Evolutionary conservation across 1,284 basidiomycete genomes (phyloP).

Genomic region (Porodaedalea pini): DNA sequence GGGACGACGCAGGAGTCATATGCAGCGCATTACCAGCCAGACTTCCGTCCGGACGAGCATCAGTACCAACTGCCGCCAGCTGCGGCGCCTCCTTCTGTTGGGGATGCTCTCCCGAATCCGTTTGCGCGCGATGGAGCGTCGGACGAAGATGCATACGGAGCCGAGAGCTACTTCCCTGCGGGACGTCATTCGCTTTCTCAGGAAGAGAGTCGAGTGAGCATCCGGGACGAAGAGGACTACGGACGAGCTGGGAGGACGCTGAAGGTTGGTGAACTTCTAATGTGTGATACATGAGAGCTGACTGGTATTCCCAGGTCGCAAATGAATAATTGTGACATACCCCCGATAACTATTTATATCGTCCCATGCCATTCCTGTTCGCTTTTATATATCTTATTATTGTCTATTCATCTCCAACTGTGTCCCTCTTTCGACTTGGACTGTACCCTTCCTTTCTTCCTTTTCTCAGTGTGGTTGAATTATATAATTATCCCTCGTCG

Average conservation of each 20-base stretch:
- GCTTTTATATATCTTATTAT: constrained; percentile 16
- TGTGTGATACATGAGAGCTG: not conserved
- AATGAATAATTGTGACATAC: constrained; percentile 15
- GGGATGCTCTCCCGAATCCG: constrained; percentile 15
- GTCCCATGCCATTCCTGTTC: not conserved
- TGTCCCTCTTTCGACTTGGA: constrained; percentile 9
- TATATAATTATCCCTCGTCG: too few relatives aligned
- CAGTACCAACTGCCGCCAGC: constrained; percentile 16
- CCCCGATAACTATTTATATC: not conserved
- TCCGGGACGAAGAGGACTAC: constrained; percentile 39
- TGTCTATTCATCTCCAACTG: constrained; percentile 18
- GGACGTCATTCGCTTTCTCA: constrained; percentile 14
- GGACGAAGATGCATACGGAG: constrained; percentile 26
- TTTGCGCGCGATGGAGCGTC: constrained; percentile 12
- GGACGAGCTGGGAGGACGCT: constrained; percentile 38
- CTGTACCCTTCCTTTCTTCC: not conserved
- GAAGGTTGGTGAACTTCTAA: constrained; percentile 37
- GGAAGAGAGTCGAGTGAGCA: constrained; percentile 29
- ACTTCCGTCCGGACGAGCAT: constrained; percentile 16
- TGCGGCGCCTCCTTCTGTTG: constrained; percentile 15
- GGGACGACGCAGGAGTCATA: constrained; percentile 30
- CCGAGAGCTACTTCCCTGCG: constrained; percentile 20
- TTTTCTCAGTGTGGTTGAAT: not conserved
- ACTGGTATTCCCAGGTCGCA: constrained; percentile 9
- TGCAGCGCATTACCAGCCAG: constrained; percentile 26